Conservation (phyloP, 768 basidiomycete species). For the Termitomyces sp. region DNA sequence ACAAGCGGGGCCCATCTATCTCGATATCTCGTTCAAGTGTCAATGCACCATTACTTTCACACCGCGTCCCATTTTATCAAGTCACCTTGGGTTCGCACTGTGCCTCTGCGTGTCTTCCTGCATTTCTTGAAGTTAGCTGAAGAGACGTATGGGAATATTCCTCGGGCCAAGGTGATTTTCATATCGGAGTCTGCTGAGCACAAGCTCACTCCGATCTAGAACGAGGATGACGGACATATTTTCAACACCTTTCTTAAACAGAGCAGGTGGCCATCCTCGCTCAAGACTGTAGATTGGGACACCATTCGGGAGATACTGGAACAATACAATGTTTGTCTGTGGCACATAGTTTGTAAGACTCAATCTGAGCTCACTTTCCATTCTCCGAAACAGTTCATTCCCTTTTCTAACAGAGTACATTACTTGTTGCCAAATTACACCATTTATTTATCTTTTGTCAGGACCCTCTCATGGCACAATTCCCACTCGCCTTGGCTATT, state of each 20-base stretch:
- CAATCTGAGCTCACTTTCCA: slow-evolving; percentile 12
- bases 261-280: slow-evolving; percentile 54
- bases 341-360: slow-evolving; percentile 8
- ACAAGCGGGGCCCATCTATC: slow-evolving; percentile 74
- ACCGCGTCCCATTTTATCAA: slow-evolving; percentile 72
- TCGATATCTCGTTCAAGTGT: slow-evolving; percentile 72
- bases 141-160: slow-evolving; percentile 58
- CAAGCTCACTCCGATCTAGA: slow-evolving; percentile 27
- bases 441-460: slow-evolving; percentile 22
- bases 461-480: slow-evolving; percentile 76
- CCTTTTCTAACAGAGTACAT: slow-evolving; percentile 64
- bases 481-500: slow-evolving; percentile 71
- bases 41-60: slow-evolving; percentile 75
- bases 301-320: slow-evolving; percentile 60
- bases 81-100: slow-evolving; percentile 64
- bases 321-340: slow-evolving; percentile 55
- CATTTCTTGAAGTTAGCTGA: slow-evolving; percentile 60
- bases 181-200: not conserved
- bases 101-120: slow-evolving; percentile 54
- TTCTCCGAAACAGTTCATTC: slow-evolving; percentile 55
- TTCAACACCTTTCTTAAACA: slow-evolving; percentile 66
- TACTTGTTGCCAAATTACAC: slow-evolving; percentile 7
- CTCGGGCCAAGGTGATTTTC: slow-evolving; percentile 45
- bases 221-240: slow-evolving; percentile 68
- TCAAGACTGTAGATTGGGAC: slow-evolving; percentile 59